These are phyloP conservation scores for Cotoneaster glaucophyllus DNA, from an alignment of 306 rosid genomes.

Conservation along the genomic window DNA sequence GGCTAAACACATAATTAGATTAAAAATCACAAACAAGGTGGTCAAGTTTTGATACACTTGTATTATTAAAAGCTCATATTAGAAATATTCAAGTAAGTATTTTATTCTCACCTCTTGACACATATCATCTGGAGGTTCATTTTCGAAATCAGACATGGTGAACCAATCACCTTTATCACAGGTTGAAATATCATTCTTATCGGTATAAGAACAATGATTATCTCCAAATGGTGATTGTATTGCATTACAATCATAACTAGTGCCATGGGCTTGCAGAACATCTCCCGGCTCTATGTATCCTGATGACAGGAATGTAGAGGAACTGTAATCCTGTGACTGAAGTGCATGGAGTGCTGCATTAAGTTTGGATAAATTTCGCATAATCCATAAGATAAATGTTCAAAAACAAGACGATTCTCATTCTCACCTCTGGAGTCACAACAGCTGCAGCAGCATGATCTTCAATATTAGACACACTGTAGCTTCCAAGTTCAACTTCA, in stretches of 20 bases:
- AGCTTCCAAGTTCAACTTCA: constrained; percentile 28
- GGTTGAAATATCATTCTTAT: not conserved
- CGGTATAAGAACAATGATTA: not conserved
- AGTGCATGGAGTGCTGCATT: not conserved
- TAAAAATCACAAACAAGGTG: no score
- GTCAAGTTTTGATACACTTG: no score
- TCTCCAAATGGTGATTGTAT: not conserved
- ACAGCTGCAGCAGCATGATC: not conserved
- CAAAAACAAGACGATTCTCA: not conserved
- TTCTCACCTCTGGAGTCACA: constrained; percentile 27
- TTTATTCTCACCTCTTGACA: not conserved
- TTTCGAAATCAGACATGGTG: constrained; percentile 7
- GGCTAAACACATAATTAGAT: no score
- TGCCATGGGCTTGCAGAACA: constrained; percentile 9
- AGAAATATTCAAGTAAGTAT: not conserved
- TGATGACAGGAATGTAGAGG: not conserved
- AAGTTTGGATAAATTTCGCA: not conserved
- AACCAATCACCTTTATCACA: not conserved
- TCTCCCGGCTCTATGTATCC: constrained; percentile 5
- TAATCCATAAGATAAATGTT: not conserved
- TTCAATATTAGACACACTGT: constrained; percentile 6
- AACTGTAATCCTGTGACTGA: not conserved
- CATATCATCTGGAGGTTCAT: not conserved
- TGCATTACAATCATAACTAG: not conserved
- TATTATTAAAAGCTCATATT: not conserved